Base-by-base conservation (phyloP, 2,329 filamentous ascomycete genomes). In the Trichoderma sp. region DNA sequence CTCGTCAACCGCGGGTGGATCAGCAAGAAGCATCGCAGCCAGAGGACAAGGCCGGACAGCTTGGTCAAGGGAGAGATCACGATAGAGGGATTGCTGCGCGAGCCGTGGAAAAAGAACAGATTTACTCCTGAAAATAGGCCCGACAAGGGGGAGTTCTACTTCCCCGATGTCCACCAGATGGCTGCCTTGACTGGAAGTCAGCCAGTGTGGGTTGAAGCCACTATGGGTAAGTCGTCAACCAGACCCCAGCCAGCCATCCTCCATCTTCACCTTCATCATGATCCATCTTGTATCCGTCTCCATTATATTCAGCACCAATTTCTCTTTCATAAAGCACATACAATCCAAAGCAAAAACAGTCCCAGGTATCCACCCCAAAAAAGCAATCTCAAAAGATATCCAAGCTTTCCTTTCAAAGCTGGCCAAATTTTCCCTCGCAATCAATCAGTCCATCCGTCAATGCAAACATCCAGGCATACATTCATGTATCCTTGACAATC, bases 41-140 rank as follows among this genome's bases (percentile, higher is more conserved):
- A 94, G 81, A 83, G 82, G 73, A 83, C 93, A 58, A 82, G 93
- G 29, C 82, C 86, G 0, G 87, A 89, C 29, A 89, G 89, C 1
- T 74, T 98, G 73, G 91, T 92, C 0, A 78, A 76, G 60, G 93
- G 89, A 0, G 88, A 91, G 75, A 90, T 98, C 11, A 87, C 86
- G 0, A 89, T 99, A 2, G 90, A 97, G 81, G 96, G 96, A 0
- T 76, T 99, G 78, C 78, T 99, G 78, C 83, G 96, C 70, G 89
- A 96, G 82, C 95, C 95, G 10, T 97, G 93, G 88, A 96, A 97
- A 86, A 97, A 95, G 86, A 99, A 99, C 79, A 91, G 94, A 87
- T 99, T 99, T 79, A 99, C 96, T 68, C 96, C 96, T 0, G 89
- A 92, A 0, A 99, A 99, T 75, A 85, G 88, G 74, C 95, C 95